Evolutionary conservation across 106 monocot species (phyloP).

Genomic region (Vanilla planifolia): DNA sequence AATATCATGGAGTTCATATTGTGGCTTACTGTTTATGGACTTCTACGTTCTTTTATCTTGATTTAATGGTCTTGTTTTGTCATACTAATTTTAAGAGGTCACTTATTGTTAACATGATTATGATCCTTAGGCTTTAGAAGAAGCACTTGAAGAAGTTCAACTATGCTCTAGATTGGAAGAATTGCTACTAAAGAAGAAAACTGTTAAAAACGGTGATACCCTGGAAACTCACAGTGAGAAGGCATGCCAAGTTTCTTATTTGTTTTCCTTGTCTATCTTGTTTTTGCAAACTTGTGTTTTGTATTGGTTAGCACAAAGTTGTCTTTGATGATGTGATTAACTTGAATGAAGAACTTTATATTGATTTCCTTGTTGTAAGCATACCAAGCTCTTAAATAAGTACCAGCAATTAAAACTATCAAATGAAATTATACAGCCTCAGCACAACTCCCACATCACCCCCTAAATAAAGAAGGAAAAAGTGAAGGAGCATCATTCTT

Average conservation of each 20-base stretch:
- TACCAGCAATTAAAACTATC: too few species aligned
- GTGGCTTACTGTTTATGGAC: neutral
- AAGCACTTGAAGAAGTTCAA: slow-evolving; percentile 48
- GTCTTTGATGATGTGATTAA: neutral
- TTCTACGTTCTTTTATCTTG: neutral
- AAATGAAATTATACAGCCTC: too few species aligned
- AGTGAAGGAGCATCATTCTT: too few species aligned
- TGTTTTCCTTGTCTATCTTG: slow-evolving; percentile 1
- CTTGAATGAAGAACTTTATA: too few species aligned
- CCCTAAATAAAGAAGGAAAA: too few species aligned
- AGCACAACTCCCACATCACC: too few species aligned
- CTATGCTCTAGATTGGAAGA: slow-evolving; percentile 43
- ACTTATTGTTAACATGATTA: slow-evolving; percentile 1
- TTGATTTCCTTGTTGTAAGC: too few species aligned
- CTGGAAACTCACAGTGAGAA: slow-evolving; percentile 34
- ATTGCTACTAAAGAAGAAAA: slow-evolving; percentile 42
- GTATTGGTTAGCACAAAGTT: neutral
- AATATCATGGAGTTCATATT: neutral
- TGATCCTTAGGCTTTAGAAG: slow-evolving; percentile 31
- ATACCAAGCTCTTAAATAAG: too few species aligned
- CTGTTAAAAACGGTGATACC: slow-evolving; percentile 37
- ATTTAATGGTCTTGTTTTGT: neutral
- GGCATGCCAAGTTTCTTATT: slow-evolving; percentile 27
- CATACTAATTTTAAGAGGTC: neutral
- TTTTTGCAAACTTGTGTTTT: neutral